A percentile compares a stretch with the other conserved stretches of the same genome.
These are phyloP conservation scores for Pholiota microspora DNA, from an alignment of 768 basidiomycete genomes.

Conservation along the genomic window DNA sequence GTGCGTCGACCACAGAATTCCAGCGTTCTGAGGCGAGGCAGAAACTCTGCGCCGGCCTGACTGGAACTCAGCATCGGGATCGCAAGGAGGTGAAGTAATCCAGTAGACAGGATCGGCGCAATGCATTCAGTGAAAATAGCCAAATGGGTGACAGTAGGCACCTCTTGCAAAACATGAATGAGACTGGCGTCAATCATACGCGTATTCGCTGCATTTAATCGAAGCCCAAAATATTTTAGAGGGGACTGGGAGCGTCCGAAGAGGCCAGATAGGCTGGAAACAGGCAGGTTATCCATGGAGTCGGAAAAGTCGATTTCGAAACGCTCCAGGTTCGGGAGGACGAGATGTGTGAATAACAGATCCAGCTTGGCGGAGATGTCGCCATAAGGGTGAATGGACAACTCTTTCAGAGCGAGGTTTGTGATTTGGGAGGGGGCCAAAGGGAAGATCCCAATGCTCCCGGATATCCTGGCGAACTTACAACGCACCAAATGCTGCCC, in stretches of 20 bases:
- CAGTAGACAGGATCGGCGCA: neutral
- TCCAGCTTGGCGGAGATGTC: neutral
- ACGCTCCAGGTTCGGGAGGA: neutral
- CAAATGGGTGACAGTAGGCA: neutral
- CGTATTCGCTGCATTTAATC: neutral
- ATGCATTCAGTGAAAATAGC: neutral
- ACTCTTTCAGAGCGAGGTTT: neutral
- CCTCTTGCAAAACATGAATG: neutral
- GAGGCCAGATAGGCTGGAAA: neutral
- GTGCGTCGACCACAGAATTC: neutral
- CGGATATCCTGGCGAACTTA: neutral
- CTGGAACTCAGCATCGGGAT: neutral
- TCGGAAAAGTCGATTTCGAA: neutral
- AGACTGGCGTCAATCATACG: neutral
- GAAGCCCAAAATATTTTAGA: neutral
- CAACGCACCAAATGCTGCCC: neutral
- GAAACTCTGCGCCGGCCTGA: neutral
- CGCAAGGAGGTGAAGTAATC: neutral
- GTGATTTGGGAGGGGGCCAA: neutral
- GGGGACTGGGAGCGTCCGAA: neutral
- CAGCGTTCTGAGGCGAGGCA: neutral
- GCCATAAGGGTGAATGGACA: conserved; percentile 1
- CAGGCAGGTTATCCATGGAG: neutral
- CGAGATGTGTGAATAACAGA: neutral
- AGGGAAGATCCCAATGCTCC: neutral